Percentiles rank a stretch among this genome's conserved stretches.
These are phyloP conservation scores for Ganoderma sp. DNA, from an alignment of 1,284 basidiomycete species.

Conservation along the genomic window DNA sequence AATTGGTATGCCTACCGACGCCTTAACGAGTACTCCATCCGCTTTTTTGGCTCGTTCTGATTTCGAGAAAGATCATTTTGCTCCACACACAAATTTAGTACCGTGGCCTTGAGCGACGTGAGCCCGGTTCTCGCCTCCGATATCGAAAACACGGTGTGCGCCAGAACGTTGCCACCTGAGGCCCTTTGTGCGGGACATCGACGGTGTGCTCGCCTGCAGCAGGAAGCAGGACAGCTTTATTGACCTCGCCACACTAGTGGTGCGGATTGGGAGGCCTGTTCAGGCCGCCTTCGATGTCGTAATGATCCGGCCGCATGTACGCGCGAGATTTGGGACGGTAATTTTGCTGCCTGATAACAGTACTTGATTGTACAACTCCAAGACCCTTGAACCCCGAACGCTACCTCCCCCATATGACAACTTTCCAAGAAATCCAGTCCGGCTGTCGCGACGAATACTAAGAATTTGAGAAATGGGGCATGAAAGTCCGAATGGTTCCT, in stretches of 20 bases:
- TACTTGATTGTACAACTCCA: not conserved
- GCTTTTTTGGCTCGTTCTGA: not conserved
- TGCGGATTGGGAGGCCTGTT: not conserved
- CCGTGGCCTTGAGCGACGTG: not conserved
- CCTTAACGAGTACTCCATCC: not conserved
- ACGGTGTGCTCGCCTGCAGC: not conserved
- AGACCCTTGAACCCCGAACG: not conserved
- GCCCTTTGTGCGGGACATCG: not conserved
- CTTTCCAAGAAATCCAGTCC: slow-evolving; percentile 2
- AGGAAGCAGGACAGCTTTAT: not conserved
- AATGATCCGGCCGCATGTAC: not conserved
- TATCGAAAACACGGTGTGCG: not conserved
- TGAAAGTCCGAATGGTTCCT: not conserved
- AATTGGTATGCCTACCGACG: no score
- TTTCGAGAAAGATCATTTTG: not conserved
- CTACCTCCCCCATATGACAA: not conserved
- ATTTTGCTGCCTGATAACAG: not conserved
- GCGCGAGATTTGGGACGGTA: not conserved
- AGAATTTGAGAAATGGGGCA: not conserved
- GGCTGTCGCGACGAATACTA: not conserved
- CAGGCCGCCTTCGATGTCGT: not conserved
- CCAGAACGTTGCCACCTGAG: not conserved
- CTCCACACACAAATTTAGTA: not conserved
- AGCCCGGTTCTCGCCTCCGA: not conserved
- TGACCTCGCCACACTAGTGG: not conserved